A percentile compares a stretch with the other conserved stretches of the same genome.
Conservation (phyloP, 2,329 filamentous ascomycete species). For the Aureobasidium subglaciale region DNA sequence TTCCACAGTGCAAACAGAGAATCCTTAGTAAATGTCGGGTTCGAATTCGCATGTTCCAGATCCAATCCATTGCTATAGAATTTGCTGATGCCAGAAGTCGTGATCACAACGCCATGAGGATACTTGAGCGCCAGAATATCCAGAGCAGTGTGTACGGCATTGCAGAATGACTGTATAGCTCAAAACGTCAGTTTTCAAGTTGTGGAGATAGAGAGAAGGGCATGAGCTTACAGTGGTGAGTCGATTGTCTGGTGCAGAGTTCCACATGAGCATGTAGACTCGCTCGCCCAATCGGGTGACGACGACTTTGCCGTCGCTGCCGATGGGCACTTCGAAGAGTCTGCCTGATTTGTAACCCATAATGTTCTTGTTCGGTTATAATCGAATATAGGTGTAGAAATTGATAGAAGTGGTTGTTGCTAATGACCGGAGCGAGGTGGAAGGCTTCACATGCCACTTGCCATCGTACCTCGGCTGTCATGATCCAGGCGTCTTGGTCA, state of each 20-base stretch:
- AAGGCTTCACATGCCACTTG: conserved; percentile 4
- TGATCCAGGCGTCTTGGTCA: neutral
- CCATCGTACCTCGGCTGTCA: conserved; percentile 4
- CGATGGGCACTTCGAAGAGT: conserved; percentile 28
- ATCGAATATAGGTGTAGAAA: neutral
- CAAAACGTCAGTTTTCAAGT: neutral
- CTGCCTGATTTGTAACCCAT: conserved; percentile 7
- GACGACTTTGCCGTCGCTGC: conserved; percentile 35
- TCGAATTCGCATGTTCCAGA: conserved; percentile 56
- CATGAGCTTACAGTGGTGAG: conserved; percentile 47
- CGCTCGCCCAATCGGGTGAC: conserved; percentile 53
- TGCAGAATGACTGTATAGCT: conserved; percentile 47
- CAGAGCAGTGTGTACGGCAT: conserved; percentile 61
- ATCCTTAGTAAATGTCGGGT: conserved; percentile 52
- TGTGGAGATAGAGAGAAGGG: neutral
- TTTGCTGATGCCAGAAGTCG: conserved; percentile 66
- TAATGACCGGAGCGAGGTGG: neutral
- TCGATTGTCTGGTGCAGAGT: conserved; percentile 67
- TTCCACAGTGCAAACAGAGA: conserved; percentile 59
- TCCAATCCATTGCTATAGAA: conserved; percentile 84
- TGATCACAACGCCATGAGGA: conserved; percentile 66
- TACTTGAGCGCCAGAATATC: conserved; percentile 66
- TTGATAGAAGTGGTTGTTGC: neutral
- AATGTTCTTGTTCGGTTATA: neutral
- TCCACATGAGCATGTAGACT: conserved; percentile 68